A percentile compares a stretch with the other conserved stretches of the same genome.
phyloP scores from a whole-genome alignment of 1,284 basidiomycete genomes.

The Meripilus lineatus region DNA sequence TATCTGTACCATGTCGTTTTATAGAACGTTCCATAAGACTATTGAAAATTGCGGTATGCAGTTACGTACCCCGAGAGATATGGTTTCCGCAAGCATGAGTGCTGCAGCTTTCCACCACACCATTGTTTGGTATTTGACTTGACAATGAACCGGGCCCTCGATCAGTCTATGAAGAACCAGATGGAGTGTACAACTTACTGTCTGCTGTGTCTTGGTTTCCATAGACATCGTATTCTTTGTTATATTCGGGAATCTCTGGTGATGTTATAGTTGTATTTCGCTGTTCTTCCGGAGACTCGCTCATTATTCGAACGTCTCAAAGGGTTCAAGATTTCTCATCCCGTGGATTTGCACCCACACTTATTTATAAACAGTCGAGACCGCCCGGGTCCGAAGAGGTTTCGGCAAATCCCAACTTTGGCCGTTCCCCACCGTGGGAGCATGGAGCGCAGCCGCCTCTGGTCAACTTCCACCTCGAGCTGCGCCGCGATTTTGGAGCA shows the following conservation, averaged over 20 bases:
- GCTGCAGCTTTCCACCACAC: slow-evolving; percentile 31
- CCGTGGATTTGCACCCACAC: too few relatives aligned
- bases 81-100: slow-evolving; percentile 29
- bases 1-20: slow-evolving; percentile 14
- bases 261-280: background rate
- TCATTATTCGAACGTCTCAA: too few relatives aligned
- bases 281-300: background rate
- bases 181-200: slow-evolving; percentile 7
- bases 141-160: background rate
- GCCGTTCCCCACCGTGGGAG: too few relatives aligned
- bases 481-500: too few relatives aligned
- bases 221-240: slow-evolving; percentile 14
- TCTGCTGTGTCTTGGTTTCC: slow-evolving; percentile 13
- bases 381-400: too few relatives aligned
- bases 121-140: slow-evolving; percentile 31
- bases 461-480: too few relatives aligned
- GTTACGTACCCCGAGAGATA: slow-evolving; percentile 25
- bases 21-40: background rate
- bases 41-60: background rate
- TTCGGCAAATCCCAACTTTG: too few relatives aligned
- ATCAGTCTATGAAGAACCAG: background rate
- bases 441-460: too few relatives aligned
- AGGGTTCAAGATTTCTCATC: too few relatives aligned
- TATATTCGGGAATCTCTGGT: background rate
- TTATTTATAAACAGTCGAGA: too few relatives aligned